Base-by-base conservation (phyloP, 129 eudicot species). In the Artemisia annua region DNA sequence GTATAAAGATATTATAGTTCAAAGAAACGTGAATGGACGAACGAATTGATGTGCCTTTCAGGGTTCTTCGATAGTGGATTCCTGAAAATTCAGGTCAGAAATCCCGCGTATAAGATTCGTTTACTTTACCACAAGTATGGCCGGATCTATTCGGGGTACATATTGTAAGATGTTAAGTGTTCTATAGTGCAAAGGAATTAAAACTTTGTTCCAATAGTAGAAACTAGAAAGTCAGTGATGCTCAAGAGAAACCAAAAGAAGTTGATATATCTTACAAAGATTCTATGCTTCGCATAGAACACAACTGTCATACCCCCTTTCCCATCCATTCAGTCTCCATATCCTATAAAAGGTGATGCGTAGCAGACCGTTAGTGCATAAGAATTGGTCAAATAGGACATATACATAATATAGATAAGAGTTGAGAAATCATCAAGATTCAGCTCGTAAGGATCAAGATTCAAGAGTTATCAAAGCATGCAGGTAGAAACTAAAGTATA, bases 91-190 rank as follows among this genome's bases (percentile, higher is more conserved):
- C 78, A 30, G 66, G 78, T 82, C 77, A 79, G 69, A 82, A 67
- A 73, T 82, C 74, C 69, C 73, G 57, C 76, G 98, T 83, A 92
- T 89, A 71, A 75, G 96, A 80, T 89, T 92, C 95, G 69, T 30
- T 74, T 24, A 70, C 84, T 82, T 89, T 82, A 73, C 79, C 75
- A 75, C 63, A 44, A 59, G 49, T 71, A 76, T 79, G 94, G 26
- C 26, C 26, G 26, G 87, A 89, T 87, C 85, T 83, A 85, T 92
- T 85, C 88, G 63, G 49, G 54, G 82, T 83, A 81, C 88, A 79
- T 57, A 74, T 75, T 76, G 86, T 79, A 82, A 83, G 96, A 89
- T 77, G 80, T 89, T 63, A 69, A 83, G 78, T 72, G 67, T 80
- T 82, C 22, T 81, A 72, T 70, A 80, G 75, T 70, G 70, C 78